phyloP scores from a whole-genome alignment of 2,329 filamentous ascomycete species.

The Hypoxylon sp. region DNA sequence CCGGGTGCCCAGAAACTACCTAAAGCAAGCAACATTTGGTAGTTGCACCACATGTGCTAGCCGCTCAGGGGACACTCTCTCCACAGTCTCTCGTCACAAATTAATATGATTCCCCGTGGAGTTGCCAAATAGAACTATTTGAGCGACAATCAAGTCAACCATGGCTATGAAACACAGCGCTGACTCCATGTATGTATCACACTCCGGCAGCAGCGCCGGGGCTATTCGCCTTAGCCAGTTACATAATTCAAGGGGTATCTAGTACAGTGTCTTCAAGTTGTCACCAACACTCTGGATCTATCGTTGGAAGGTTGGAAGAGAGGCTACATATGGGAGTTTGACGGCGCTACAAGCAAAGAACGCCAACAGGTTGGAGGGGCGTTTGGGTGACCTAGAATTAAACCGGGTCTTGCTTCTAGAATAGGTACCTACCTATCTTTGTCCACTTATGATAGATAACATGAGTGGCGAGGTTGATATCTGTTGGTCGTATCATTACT shows the following conservation, averaged over 20 bases:
- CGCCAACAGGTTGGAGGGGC: neutral
- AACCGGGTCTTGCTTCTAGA: no score
- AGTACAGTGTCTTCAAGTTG: neutral
- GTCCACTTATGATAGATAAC: no score
- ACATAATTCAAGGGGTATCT: neutral
- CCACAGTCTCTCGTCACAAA: neutral
- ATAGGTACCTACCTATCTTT: no score
- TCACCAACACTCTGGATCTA: neutral
- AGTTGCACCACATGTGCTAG: neutral
- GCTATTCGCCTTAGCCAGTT: neutral
- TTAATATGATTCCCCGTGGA: neutral
- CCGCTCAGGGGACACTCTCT: neutral
- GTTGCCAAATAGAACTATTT: neutral
- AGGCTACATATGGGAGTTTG: neutral
- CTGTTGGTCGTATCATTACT: no score
- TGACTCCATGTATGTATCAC: neutral
- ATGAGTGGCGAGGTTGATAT: no score
- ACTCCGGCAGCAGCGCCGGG: neutral
- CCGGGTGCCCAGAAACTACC: no score
- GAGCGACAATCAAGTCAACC: neutral
- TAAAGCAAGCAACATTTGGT: neutral
- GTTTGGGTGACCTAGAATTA: no score
- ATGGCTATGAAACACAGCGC: neutral
- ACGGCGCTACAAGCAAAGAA: neutral
- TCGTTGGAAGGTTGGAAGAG: neutral